phyloP scores from a whole-genome alignment of 371 early-diverging fungal species.

The Haplosporangium sp. region DNA sequence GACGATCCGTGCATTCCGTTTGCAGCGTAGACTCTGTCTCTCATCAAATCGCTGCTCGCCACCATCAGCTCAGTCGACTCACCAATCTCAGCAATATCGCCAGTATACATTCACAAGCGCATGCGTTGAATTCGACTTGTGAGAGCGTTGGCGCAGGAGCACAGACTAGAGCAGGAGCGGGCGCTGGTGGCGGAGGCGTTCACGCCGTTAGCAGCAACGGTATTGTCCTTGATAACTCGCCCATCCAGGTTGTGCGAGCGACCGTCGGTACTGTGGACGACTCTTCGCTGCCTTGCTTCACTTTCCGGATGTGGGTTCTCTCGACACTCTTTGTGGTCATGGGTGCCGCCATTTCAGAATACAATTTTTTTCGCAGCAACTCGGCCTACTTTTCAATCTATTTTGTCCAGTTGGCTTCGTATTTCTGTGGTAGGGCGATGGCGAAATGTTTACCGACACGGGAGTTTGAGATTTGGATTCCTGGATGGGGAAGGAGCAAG shows the following conservation, averaged over 20 bases:
- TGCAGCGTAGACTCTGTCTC: constrained; percentile 43
- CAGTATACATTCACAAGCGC: constrained; percentile 24
- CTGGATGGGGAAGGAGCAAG: not conserved
- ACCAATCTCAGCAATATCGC: constrained; percentile 27
- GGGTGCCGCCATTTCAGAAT: constrained; percentile 67
- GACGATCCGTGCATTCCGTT: constrained; percentile 37
- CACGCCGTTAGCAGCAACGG: not conserved
- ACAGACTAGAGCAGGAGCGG: not conserved
- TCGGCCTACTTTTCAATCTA: constrained; percentile 54
- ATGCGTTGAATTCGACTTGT: constrained; percentile 8
- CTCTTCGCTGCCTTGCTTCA: constrained; percentile 65
- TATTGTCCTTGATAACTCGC: constrained; percentile 67
- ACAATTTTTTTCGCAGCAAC: constrained; percentile 58
- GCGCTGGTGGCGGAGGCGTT: not conserved
- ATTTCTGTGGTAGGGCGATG: constrained; percentile 56
- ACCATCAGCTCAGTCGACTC: constrained; percentile 33
- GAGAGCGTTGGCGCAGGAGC: constrained; percentile 11
- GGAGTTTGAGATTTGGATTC: constrained; percentile 35
- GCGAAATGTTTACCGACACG: constrained; percentile 42
- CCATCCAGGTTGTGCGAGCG: constrained; percentile 76
- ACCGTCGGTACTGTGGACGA: constrained; percentile 72
- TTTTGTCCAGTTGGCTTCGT: constrained; percentile 56
- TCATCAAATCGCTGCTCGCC: constrained; percentile 41
- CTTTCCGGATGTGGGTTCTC: constrained; percentile 71
- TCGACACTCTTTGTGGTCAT: constrained; percentile 72